Base-by-base conservation (phyloP, 2,329 filamentous ascomycete genomes). In the Exophiala bonariae region DNA sequence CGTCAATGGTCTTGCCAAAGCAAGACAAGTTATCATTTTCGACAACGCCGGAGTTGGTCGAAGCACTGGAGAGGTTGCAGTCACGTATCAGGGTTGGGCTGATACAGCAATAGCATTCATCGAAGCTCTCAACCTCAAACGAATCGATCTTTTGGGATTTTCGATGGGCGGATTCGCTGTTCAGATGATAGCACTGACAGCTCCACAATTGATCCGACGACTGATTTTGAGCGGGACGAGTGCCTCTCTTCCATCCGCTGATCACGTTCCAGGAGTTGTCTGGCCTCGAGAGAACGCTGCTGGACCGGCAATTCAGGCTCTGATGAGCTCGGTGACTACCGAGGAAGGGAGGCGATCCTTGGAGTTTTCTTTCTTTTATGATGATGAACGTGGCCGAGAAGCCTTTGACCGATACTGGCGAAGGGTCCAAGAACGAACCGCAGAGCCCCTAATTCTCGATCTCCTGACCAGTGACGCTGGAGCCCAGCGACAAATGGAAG, bases 141-240 rank as follows among this genome's bases (percentile, higher is more conserved):
- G 50, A n/a, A 23, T 54, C 30, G 51, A 54, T 17, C 37, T 54
- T 14, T 37, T 54, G 7, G 51, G 51, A 16, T 54, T 54, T 33
- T 50, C 47, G 22, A 44, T 54, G 47, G 51, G 47, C 20, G 51
- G 51, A 3, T 42, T 44, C 19, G 41, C 42, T 13, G 51, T 35
- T 28, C 51, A 50, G 26, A 44, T 47, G 43, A 31, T 37, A 4
- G 51, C 50, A 4, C 36, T 49, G 22, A 50, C 47, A 3, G 47
- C 35, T 19, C 47, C 48, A 18, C 38, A 54, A n/a, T 40, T 54
- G 16, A 17, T 51, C 36, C 45, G 46, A 2, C 46, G 49, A 26
- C 28, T 53, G 42, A 37, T 53, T 17, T 41, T 53, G n/a, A 34
- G 41, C 33, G 43, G 47, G 7, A 45, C 50, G 10, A 36, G 37